These are phyloP conservation scores for Onygenales sp. DNA, from an alignment of 2,329 filamentous ascomycete species.

Conservation along the genomic window DNA sequence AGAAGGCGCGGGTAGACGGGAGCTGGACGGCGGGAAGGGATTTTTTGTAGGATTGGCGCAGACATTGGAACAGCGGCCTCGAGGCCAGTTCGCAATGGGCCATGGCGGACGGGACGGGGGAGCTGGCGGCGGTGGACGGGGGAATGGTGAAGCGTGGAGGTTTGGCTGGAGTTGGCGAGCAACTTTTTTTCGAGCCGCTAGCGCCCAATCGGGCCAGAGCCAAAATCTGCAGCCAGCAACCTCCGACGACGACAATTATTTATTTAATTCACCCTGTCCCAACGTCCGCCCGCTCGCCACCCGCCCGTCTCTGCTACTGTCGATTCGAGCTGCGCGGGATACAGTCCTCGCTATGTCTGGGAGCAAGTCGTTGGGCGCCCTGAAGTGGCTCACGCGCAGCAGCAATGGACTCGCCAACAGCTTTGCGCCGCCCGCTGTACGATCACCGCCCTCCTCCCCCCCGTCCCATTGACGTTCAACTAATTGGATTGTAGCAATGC, in stretches of 20 bases:
- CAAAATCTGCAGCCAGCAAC: constrained; percentile 5
- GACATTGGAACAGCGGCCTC: constrained; percentile 33
- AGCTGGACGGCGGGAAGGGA: constrained; percentile 24
- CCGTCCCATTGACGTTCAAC: constrained; percentile 3
- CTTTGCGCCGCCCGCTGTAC: constrained; percentile 4
- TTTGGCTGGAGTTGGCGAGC: constrained; percentile 10
- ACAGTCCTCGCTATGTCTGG: constrained; percentile 23
- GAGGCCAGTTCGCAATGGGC: constrained; percentile 34
- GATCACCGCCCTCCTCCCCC: background rate
- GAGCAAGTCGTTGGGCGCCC: constrained; percentile 24
- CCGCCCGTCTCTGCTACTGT: background rate
- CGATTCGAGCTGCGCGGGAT: background rate
- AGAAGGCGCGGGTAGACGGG: constrained; percentile 38
- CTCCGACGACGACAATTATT: background rate
- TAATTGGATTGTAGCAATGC: constrained; percentile 9
- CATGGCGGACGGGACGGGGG: constrained; percentile 19
- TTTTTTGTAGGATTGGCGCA: constrained; percentile 26
- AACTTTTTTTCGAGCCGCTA: constrained; percentile 12
- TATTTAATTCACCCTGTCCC: background rate
- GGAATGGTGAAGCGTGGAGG: constrained; percentile 12
- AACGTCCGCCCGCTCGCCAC: background rate
- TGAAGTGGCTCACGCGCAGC: constrained; percentile 30
- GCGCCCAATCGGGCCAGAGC: constrained; percentile 10
- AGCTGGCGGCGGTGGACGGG: constrained; percentile 8
- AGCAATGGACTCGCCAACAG: constrained; percentile 14